Evolutionary conservation across 108 stramenopile species (phyloP).

Genomic region (Phaeodactylum tricornutum): DNA sequence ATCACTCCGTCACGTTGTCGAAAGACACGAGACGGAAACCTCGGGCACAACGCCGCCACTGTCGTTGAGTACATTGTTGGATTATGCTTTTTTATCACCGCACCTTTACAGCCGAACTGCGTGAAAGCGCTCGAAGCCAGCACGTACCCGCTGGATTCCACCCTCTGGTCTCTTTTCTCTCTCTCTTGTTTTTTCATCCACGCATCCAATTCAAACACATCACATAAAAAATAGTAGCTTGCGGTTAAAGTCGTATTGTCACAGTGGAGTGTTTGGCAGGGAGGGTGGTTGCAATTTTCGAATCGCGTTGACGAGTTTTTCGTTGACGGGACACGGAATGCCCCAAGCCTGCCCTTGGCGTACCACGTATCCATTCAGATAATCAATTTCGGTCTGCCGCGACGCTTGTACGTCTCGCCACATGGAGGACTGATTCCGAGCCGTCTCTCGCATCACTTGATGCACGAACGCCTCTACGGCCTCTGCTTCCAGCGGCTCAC

Average conservation of each 20-base stretch:
- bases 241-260: too few relatives aligned
- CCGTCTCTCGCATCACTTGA: constrained; percentile 48
- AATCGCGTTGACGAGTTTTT: constrained; percentile 14
- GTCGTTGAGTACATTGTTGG: constrained; percentile 10
- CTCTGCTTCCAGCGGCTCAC: constrained; percentile 3
- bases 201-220: too few relatives aligned
- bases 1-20: constrained; percentile 32
- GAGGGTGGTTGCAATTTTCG: too few relatives aligned
- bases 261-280: too few relatives aligned
- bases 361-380: constrained; percentile 68
- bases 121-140: too few relatives aligned
- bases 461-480: constrained; percentile 30
- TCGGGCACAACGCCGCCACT: constrained; percentile 62
- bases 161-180: too few relatives aligned
- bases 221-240: too few relatives aligned
- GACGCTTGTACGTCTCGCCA: constrained; percentile 43
- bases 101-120: too few relatives aligned
- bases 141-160: too few relatives aligned
- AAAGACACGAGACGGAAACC: constrained; percentile 35
- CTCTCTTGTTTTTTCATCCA: too few relatives aligned
- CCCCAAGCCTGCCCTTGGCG: constrained; percentile 32
- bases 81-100: constrained; percentile 1
- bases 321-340: constrained; percentile 37
- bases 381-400: constrained; percentile 56
- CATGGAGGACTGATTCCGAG: constrained; percentile 71